Evolutionary conservation across 2,329 filamentous ascomycete genomes (phyloP).

Genomic region (Polychaeton citri): DNA sequence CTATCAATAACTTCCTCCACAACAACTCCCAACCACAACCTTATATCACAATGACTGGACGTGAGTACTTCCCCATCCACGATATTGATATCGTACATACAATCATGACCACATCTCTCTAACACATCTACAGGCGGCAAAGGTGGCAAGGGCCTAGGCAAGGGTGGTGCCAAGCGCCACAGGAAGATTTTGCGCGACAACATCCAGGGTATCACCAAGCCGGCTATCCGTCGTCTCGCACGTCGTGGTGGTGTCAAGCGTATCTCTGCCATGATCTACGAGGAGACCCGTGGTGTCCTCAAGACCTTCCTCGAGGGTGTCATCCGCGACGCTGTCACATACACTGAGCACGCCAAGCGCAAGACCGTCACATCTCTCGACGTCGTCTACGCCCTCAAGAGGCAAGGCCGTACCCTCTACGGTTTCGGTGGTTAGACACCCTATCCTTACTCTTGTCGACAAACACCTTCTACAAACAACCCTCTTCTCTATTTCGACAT

Average conservation of each 20-base stretch:
- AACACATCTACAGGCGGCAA: constrained; percentile 55
- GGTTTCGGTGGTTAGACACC: constrained; percentile 50
- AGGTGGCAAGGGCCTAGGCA: constrained; percentile 94
- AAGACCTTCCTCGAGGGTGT: constrained; percentile 76
- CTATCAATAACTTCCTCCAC: constrained; percentile 12
- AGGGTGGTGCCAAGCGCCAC: constrained; percentile 97
- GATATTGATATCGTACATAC: no score
- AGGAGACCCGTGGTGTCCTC: constrained; percentile 68
- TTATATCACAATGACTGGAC: constrained; percentile 37
- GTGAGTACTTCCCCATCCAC: constrained; percentile 25
- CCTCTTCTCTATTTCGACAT: constrained; percentile 16
- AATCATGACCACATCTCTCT: constrained; percentile 3
- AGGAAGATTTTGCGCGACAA: constrained; percentile 99
- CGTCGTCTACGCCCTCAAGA: constrained; percentile 51
- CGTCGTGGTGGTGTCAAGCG: constrained; percentile 99
- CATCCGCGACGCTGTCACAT: constrained; percentile 67
- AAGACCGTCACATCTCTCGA: constrained; percentile 55
- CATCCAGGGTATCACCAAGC: constrained; percentile 99
- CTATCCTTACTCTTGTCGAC: no score
- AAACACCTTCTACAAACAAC: constrained; percentile 7
- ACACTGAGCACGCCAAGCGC: constrained; percentile 73
- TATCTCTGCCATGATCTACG: constrained; percentile 94
- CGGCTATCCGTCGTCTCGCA: constrained; percentile 93
- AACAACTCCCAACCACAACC: constrained; percentile 10
- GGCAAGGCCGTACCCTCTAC: constrained; percentile 53